Base-by-base conservation (phyloP, 2,329 filamentous ascomycete genomes). In the Diaporthe caulivora region DNA sequence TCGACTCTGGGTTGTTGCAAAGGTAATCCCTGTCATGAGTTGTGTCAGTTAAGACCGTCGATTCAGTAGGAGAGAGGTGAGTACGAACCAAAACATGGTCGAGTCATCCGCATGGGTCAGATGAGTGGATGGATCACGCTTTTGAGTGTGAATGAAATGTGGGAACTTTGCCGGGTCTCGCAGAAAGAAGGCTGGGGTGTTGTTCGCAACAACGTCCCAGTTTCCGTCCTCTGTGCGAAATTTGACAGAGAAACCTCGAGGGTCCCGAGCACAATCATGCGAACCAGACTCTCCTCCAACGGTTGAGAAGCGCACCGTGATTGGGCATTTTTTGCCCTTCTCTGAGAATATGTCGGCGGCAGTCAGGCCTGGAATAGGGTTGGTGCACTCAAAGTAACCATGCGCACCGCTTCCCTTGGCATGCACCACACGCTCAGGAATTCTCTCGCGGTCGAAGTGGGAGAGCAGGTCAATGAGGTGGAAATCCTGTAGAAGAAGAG, bases 101-200 rank as follows among this genome's bases (percentile, higher is more conserved):
- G 86, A 86, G 74, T 90, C 87, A 65, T 89, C 87, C 4, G 90
- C 89, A 77, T 90, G 86, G 11, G 89, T 91, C 8, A 93, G 82
- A 79, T 94, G 91, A 4, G 91, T 94, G 40, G 90, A 84, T 0
- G 92, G 92, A 78, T 94, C 86, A n/a, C 92, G 87, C 86, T 94
- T 94, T 80, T 94, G 92, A 0, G 92, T 93, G 80, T 94, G 92
- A 70, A 94, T 94, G 78, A 94, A 92, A 78, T 92, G 85, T 31
- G 92, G 92, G 79, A 93, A 94, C 81, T 94, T 94, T 76, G 91
- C 87, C 0, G 92, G 91, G 75, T 94, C 92, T 70, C 92, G 86
- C n/a, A 94, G 79, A 82, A 95, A 94, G 86, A 94, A 95, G 3
- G 94, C 89, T 0, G 92, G 92, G 0, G 91, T 93, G 80, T 94